phyloP scores from a whole-genome alignment of 1,284 basidiomycete species.

The Ceratobasidium sp. region DNA sequence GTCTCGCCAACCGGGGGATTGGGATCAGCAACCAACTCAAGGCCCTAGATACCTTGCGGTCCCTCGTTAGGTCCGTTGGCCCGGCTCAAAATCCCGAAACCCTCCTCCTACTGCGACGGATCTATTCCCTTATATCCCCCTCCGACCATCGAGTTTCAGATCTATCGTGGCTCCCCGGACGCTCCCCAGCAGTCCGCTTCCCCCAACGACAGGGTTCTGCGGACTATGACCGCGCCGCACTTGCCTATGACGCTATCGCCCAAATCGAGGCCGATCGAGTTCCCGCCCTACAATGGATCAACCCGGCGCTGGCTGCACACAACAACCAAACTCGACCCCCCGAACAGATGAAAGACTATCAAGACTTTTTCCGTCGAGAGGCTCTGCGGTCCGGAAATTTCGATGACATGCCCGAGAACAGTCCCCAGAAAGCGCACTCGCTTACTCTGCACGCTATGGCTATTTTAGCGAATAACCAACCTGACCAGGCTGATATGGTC shows the following conservation, averaged over 20 bases:
- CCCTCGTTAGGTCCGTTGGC: not conserved
- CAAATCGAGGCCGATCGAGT: conserved; percentile 10
- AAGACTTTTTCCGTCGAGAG: conserved; percentile 4
- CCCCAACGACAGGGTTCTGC: not conserved
- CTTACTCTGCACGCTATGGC: conserved; percentile 7
- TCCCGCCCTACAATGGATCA: conserved; percentile 15
- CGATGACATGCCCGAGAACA: conserved; percentile 4
- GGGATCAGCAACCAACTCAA: conserved; percentile 27
- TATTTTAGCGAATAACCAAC: not conserved
- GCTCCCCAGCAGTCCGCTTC: not conserved
- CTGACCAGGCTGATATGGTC: not conserved
- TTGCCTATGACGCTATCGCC: conserved; percentile 22
- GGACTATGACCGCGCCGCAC: not conserved
- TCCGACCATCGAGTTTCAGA: conserved; percentile 1
- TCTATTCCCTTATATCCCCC: not conserved
- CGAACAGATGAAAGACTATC: conserved; percentile 3
- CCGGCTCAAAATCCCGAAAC: not conserved
- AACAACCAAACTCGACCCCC: not conserved
- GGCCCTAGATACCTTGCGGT: not conserved
- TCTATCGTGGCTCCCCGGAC: not conserved
- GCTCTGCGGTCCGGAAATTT: not conserved
- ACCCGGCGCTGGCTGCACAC: not conserved
- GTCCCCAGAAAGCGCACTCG: conserved; percentile 12
- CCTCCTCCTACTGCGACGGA: not conserved
- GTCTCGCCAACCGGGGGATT: conserved; percentile 9